A percentile compares a stretch with the other conserved stretches of the same genome.
phyloP scores from a whole-genome alignment of 305 asterid genomes.

The Fraxinus sp. region DNA sequence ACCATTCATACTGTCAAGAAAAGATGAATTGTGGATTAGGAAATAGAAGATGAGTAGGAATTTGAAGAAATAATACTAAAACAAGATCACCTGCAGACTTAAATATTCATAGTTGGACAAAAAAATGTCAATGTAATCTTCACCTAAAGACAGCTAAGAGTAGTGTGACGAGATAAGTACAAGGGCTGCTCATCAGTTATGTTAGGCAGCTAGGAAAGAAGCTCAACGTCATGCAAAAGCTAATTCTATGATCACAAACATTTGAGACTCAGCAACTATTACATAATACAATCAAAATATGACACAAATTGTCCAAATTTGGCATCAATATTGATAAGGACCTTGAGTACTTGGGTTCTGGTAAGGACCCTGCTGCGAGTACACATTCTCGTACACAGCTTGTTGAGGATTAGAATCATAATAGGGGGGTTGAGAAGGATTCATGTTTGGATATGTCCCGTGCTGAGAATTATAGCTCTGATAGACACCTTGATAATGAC shows the following conservation, averaged over 20 bases:
- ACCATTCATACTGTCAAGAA: background rate
- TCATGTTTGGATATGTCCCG: slow-evolving; percentile 30
- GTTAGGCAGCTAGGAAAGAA: background rate
- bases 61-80: background rate
- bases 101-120: background rate
- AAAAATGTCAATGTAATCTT: background rate
- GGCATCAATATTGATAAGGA: slow-evolving; percentile 48
- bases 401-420: slow-evolving; percentile 40
- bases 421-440: slow-evolving; percentile 45
- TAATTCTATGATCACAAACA: background rate
- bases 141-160: background rate
- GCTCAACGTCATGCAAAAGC: background rate
- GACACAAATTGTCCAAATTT: slow-evolving; percentile 33
- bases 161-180: background rate
- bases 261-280: slow-evolving; percentile 9
- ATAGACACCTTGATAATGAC: slow-evolving; percentile 33
- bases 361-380: slow-evolving; percentile 38
- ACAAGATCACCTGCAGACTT: background rate
- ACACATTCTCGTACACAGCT: slow-evolving; percentile 37
- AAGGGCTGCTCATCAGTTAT: background rate
- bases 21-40: background rate
- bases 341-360: slow-evolving; percentile 43
- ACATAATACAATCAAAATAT: slow-evolving; percentile 19
- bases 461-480: slow-evolving; percentile 41
- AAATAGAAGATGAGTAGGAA: background rate